A percentile compares a stretch with the other conserved stretches of the same genome.
These are phyloP conservation scores for Xylaria flabelliformis DNA, from an alignment of 495 filamentous ascomycete genomes.

Conservation along the genomic window DNA sequence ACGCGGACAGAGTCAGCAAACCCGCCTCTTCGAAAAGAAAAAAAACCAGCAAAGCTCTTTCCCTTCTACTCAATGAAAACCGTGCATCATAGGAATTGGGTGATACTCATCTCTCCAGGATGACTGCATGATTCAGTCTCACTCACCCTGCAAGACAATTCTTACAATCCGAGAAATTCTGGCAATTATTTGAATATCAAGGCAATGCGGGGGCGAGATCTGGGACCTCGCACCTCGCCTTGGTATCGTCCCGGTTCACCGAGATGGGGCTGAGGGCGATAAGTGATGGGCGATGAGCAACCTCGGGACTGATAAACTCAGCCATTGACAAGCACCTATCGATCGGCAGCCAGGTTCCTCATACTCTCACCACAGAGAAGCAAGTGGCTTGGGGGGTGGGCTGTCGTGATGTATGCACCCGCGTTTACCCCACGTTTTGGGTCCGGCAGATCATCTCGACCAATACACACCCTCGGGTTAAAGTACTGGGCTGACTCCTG, in stretches of 20 bases:
- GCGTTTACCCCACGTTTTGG: constrained; percentile 38
- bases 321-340: neutral
- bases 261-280: neutral
- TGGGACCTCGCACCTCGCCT: neutral
- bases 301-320: neutral
- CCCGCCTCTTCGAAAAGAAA: too few species aligned
- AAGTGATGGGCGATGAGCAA: neutral
- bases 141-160: neutral
- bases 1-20: too few species aligned
- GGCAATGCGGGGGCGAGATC: neutral
- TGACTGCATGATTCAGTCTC: constrained; percentile 10
- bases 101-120: neutral
- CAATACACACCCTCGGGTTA: constrained; percentile 33
- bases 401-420: constrained; percentile 2
- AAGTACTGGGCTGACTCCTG: constrained; percentile 21
- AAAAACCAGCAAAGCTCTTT: neutral
- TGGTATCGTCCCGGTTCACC: constrained; percentile 8
- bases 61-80: neutral
- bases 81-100: neutral
- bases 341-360: neutral
- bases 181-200: neutral
- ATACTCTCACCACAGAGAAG: neutral
- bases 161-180: neutral
- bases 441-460: constrained; percentile 39
- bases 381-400: constrained; percentile 27